These are phyloP conservation scores for Saussurea involucrata DNA, from an alignment of 129 eudicot species.

Conservation along the genomic window DNA sequence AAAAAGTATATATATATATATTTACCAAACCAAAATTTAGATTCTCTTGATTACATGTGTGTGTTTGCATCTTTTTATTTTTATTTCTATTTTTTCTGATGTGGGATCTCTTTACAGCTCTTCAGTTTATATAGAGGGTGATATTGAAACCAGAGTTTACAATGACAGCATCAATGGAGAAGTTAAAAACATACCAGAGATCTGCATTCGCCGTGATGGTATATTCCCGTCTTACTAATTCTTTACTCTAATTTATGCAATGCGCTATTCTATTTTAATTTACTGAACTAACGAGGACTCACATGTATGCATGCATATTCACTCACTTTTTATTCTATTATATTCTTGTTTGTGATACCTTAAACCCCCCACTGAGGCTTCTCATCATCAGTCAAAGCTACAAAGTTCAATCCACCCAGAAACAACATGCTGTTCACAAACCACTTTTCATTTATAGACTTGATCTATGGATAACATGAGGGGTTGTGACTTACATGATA, in stretches of 20 bases:
- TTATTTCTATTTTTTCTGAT: constrained; percentile 13
- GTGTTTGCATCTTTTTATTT: constrained; percentile 13
- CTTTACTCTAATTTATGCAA: neutral
- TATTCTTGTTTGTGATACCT: neutral
- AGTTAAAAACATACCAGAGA: constrained; percentile 76
- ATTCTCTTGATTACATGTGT: constrained; percentile 1
- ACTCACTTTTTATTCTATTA: neutral
- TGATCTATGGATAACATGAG: neutral
- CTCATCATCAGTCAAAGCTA: neutral
- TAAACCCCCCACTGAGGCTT: neutral
- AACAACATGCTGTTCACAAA: neutral
- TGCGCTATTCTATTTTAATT: neutral
- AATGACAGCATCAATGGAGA: constrained; percentile 81
- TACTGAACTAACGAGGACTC: neutral
- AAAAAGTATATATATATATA: constrained; percentile 50
- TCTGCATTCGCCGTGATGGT: constrained; percentile 97
- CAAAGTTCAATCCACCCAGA: neutral
- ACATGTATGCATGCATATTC: neutral
- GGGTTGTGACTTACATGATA: neutral
- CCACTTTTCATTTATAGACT: neutral
- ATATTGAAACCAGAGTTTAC: constrained; percentile 88
- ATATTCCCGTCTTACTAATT: constrained; percentile 7
- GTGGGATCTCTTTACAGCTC: constrained; percentile 59
- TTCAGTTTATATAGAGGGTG: constrained; percentile 95
- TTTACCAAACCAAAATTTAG: neutral